These are phyloP conservation scores for Grigorovia transvaalensis DNA, from an alignment of 805 yeast genomes.

Conservation along the genomic window DNA sequence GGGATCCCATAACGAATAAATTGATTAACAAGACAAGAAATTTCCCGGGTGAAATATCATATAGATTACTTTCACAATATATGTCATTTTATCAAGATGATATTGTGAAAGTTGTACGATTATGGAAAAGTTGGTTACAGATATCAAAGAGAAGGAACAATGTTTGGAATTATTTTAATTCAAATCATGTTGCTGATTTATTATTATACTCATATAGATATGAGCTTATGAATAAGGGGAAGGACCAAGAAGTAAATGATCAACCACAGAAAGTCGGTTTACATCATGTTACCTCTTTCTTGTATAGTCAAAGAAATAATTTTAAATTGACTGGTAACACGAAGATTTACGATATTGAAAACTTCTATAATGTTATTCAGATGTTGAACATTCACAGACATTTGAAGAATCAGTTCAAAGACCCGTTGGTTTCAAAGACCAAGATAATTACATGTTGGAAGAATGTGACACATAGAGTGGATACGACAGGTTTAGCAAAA, in stretches of 20 bases:
- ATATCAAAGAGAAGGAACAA: slow-evolving; percentile 18
- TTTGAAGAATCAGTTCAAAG: slow-evolving; percentile 8
- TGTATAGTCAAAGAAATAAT: slow-evolving; percentile 11
- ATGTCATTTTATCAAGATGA: slow-evolving; percentile 6
- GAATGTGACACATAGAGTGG: slow-evolving; percentile 8
- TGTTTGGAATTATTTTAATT: slow-evolving; percentile 18
- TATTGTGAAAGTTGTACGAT: slow-evolving; percentile 4
- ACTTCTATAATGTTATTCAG: slow-evolving; percentile 20
- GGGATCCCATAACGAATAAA: slow-evolving; percentile 28
- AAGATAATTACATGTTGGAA: slow-evolving; percentile 18
- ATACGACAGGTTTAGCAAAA: slow-evolving; percentile 19
- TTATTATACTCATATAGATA: slow-evolving; percentile 17
- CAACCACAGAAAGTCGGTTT: slow-evolving; percentile 4
- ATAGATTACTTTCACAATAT: slow-evolving; percentile 16
- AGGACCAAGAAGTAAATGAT: slow-evolving; percentile 10
- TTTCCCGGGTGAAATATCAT: slow-evolving; percentile 24
- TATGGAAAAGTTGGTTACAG: slow-evolving; percentile 20
- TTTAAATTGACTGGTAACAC: slow-evolving; percentile 15
- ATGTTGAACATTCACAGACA: slow-evolving; percentile 24
- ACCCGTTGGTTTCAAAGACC: not conserved
- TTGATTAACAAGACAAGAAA: slow-evolving; percentile 15
- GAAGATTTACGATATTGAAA: slow-evolving; percentile 19
- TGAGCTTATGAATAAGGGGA: not conserved
- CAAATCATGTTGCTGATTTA: slow-evolving; percentile 17
- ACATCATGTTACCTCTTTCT: slow-evolving; percentile 10